Percentiles rank a stretch among this genome's conserved stretches.
phyloP scores from a whole-genome alignment of 345 rosid genomes.

The Trapa incisa region DNA sequence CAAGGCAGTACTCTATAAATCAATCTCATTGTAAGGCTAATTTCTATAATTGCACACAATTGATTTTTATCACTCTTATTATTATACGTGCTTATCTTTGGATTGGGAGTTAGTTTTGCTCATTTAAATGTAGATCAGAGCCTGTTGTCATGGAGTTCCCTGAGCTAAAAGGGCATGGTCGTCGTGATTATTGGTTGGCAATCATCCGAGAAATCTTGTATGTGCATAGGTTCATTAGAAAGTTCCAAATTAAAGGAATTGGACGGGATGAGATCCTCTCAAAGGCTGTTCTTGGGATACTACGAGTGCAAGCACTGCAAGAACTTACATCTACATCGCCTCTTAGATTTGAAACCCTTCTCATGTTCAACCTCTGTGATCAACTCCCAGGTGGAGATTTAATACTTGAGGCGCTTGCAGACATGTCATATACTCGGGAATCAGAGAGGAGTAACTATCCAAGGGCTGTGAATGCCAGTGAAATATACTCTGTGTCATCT shows the following conservation, averaged over 20 bases:
- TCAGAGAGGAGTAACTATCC: constrained; percentile 28
- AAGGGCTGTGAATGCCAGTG: constrained; percentile 27
- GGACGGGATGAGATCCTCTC: constrained; percentile 64
- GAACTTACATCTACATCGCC: constrained; percentile 38
- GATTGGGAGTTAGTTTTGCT: not conserved
- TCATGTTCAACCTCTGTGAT: constrained; percentile 83
- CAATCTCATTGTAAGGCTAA: constrained; percentile 69
- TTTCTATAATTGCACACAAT: not conserved
- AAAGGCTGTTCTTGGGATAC: constrained; percentile 74
- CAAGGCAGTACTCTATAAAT: constrained; percentile 81
- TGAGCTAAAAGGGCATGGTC: constrained; percentile 86
- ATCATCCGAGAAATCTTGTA: constrained; percentile 60
- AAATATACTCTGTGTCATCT: constrained; percentile 65
- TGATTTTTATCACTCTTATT: not conserved
- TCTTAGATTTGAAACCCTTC: constrained; percentile 39
- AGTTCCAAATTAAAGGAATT: constrained; percentile 53
- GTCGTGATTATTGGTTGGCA: constrained; percentile 92
- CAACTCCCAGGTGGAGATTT: constrained; percentile 95
- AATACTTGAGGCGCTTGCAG: constrained; percentile 79
- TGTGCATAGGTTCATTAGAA: constrained; percentile 56
- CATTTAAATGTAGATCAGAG: constrained; percentile 51
- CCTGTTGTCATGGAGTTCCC: constrained; percentile 85
- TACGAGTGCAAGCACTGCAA: constrained; percentile 73
- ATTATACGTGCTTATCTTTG: not conserved
- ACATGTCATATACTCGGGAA: constrained; percentile 45